Conservation (phyloP, 1,139 yeast genomes). For the Insectozyma bohioensis region DNA sequence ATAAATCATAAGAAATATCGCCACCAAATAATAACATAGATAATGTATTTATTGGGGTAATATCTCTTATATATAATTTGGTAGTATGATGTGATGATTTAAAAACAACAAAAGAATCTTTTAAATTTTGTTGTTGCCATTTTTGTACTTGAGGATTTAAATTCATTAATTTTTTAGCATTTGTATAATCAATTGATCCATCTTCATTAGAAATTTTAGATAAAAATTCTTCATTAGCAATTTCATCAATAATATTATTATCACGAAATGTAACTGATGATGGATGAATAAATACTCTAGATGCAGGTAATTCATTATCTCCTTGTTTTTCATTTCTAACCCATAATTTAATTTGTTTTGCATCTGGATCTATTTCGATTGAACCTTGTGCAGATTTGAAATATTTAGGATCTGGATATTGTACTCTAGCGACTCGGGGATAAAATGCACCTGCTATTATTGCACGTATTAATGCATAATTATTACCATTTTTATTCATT, state of each 20-base stretch:
- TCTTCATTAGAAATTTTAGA: conserved; percentile 29
- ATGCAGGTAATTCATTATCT: conserved; percentile 44
- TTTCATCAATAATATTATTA: conserved; percentile 24
- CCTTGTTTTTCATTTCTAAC: conserved; percentile 50
- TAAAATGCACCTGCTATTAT: conserved; percentile 77
- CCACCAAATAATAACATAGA: conserved; percentile 82
- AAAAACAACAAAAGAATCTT: conserved; percentile 56
- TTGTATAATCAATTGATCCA: conserved; percentile 33
- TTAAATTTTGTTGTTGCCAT: conserved; percentile 23
- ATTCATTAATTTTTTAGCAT: conserved; percentile 30
- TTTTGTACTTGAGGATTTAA: conserved; percentile 35
- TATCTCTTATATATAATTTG: conserved; percentile 67
- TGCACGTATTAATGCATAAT: conserved; percentile 56
- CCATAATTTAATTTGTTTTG: conserved; percentile 71
- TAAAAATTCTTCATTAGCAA: conserved; percentile 23
- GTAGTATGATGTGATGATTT: conserved; percentile 60
- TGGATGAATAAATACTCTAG: conserved; percentile 80
- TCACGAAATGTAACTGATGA: conserved; percentile 65
- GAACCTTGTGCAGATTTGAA: conserved; percentile 74
- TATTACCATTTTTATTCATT: conserved; percentile 52
- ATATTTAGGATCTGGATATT: conserved; percentile 78
- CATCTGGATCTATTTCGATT: conserved; percentile 81
- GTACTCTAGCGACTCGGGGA: conserved; percentile 81
- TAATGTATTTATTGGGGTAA: conserved; percentile 75
- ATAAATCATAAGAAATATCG: conserved; percentile 65